phyloP scores from a whole-genome alignment of 371 early-diverging fungal genomes.

The Conidiobolus incongruus region DNA sequence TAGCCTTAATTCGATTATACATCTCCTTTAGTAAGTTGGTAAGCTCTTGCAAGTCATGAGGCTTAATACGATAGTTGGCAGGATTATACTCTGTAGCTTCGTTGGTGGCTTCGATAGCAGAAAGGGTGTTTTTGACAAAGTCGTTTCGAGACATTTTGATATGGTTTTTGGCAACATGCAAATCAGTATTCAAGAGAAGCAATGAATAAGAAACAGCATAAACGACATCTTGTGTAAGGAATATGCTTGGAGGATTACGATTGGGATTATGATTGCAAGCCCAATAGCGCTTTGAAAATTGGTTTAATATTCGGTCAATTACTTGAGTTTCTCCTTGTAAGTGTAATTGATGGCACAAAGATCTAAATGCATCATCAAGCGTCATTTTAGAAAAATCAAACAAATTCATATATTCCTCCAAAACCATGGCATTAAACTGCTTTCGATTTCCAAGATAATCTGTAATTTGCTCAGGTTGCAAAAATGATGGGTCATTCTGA shows the following conservation, averaged over 20 bases:
- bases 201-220: conserved; percentile 71
- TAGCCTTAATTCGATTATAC: conserved; percentile 44
- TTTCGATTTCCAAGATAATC: too few relatives aligned
- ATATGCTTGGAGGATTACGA: conserved; percentile 20
- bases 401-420: conserved; percentile 40
- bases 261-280: conserved; percentile 43
- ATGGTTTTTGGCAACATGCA: conserved; percentile 56
- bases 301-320: conserved; percentile 67
- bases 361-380: conserved; percentile 64
- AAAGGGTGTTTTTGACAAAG: conserved; percentile 33
- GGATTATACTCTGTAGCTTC: too few relatives aligned
- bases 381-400: conserved; percentile 43
- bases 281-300: conserved; percentile 58
- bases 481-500: too few relatives aligned
- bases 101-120: conserved; percentile 19
- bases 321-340: conserved; percentile 82
- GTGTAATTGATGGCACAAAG: conserved; percentile 48
- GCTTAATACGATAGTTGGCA: too few relatives aligned
- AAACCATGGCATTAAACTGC: too few relatives aligned
- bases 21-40: conserved; percentile 34
- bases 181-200: conserved; percentile 76
- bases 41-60: too few relatives aligned
- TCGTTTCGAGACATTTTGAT: conserved; percentile 29
- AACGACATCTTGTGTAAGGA: conserved; percentile 25
- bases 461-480: too few relatives aligned